Conservation (phyloP, 768 basidiomycete genomes). For the Mycena kentingensis region DNA sequence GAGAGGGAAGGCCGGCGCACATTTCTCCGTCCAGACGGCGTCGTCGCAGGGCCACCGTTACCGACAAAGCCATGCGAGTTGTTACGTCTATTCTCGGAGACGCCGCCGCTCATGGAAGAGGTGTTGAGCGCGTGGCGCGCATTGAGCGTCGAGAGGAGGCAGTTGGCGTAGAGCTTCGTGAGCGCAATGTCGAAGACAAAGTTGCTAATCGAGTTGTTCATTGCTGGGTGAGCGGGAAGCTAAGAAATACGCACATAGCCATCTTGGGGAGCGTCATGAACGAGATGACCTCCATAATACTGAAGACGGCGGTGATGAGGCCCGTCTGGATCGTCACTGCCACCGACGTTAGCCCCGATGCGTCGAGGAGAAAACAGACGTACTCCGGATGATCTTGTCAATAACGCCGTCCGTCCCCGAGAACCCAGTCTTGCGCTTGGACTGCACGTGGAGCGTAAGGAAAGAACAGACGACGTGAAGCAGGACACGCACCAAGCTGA, state of each 20-base stretch:
- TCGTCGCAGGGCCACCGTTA: not conserved
- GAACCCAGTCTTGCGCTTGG: conserved; percentile 21
- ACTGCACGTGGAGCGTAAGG: not conserved
- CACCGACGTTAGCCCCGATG: not conserved
- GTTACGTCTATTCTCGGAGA: conserved; percentile 27
- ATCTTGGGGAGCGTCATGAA: conserved; percentile 16
- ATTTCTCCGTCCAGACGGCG: conserved; percentile 5
- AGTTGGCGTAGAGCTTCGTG: conserved; percentile 51
- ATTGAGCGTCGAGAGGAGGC: conserved; percentile 51
- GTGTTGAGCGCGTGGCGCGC: conserved; percentile 40
- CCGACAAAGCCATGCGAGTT: conserved; percentile 20
- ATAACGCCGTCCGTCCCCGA: conserved; percentile 20
- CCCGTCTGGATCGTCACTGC: conserved; percentile 25
- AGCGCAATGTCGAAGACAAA: conserved; percentile 53
- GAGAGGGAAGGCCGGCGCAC: conserved; percentile 5
- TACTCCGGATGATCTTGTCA: conserved; percentile 22
- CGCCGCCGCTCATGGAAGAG: conserved; percentile 22
- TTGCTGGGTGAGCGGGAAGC: no score
- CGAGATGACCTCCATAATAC: conserved; percentile 11
- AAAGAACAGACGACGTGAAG: not conserved
- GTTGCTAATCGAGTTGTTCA: no score
- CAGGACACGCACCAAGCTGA: conserved; percentile 36
- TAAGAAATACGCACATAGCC: not conserved
- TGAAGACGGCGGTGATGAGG: conserved; percentile 16
- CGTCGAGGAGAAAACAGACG: not conserved